These are phyloP conservation scores for Candida stauntonica DNA, from an alignment of 805 yeast species.

Conservation along the genomic window DNA sequence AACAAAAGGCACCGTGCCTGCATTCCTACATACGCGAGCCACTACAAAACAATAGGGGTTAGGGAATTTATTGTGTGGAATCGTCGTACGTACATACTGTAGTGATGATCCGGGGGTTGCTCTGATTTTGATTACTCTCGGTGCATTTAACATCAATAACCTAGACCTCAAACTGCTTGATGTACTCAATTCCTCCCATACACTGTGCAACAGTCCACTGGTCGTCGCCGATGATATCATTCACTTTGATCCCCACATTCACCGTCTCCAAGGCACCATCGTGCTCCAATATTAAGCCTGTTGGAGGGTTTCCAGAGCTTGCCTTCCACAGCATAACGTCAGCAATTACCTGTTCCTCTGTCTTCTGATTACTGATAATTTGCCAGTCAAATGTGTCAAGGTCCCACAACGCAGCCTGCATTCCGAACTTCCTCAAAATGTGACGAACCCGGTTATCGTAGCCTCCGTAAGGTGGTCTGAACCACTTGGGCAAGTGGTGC, in stretches of 20 bases:
- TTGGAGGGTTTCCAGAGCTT: conserved; percentile 24
- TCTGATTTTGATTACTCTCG: no score
- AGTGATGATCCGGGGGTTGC: no score
- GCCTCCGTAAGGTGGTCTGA: conserved; percentile 96
- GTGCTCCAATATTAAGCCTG: conserved; percentile 82
- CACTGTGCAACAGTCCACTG: conserved; percentile 76
- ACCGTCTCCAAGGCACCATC: conserved; percentile 70
- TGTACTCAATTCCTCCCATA: conserved; percentile 22
- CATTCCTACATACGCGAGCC: no score
- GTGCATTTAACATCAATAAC: no score
- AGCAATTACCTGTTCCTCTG: conserved; percentile 46
- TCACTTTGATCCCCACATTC: conserved; percentile 57
- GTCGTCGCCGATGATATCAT: conserved; percentile 48
- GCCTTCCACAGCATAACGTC: conserved; percentile 54
- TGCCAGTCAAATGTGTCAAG: conserved; percentile 91
- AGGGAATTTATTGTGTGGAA: no score
- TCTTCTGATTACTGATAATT: conserved; percentile 47
- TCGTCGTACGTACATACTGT: no score
- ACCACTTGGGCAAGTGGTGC: conserved; percentile 83
- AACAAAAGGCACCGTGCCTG: no score
- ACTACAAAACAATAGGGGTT: no score
- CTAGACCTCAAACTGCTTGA: conserved; percentile 14
- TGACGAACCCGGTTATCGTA: conserved; percentile 81
- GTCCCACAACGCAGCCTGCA: conserved; percentile 89
- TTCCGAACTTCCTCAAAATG: conserved; percentile 77